Percentiles rank a stretch among this genome's conserved stretches.
Evolutionary conservation across 2,329 filamentous ascomycete species (phyloP).

Genomic region (Tolypocladium ovalisporum): DNA sequence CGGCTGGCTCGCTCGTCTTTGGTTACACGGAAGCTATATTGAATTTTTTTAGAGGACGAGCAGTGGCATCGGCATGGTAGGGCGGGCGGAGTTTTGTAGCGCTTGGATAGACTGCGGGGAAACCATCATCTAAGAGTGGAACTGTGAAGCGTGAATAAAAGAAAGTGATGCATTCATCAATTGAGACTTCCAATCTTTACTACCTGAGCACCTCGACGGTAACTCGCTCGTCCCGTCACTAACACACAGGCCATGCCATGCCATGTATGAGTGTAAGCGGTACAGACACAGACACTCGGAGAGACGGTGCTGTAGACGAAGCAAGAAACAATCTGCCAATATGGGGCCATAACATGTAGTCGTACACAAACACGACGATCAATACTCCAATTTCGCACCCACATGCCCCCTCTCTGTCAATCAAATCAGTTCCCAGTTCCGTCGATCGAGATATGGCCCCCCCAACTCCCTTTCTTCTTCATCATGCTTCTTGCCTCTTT

Average conservation of each 20-base stretch:
- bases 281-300: too few species aligned
- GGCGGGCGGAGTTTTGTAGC: background rate
- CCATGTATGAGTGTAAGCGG: too few species aligned
- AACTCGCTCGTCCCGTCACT: background rate
- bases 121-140: background rate
- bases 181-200: background rate
- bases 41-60: background rate
- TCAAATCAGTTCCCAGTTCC: background rate
- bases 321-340: too few species aligned
- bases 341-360: background rate
- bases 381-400: background rate
- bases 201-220: background rate
- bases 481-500: too few species aligned
- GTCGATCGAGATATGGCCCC: background rate
- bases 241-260: background rate
- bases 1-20: background rate
- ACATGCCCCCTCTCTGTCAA: background rate
- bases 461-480: background rate
- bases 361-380: background rate
- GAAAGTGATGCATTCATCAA: background rate
- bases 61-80: background rate
- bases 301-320: background rate
- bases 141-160: background rate
- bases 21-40: background rate
- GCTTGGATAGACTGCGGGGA: background rate